phyloP scores from a whole-genome alignment of 345 rosid species.

The Brassica nigra region DNA sequence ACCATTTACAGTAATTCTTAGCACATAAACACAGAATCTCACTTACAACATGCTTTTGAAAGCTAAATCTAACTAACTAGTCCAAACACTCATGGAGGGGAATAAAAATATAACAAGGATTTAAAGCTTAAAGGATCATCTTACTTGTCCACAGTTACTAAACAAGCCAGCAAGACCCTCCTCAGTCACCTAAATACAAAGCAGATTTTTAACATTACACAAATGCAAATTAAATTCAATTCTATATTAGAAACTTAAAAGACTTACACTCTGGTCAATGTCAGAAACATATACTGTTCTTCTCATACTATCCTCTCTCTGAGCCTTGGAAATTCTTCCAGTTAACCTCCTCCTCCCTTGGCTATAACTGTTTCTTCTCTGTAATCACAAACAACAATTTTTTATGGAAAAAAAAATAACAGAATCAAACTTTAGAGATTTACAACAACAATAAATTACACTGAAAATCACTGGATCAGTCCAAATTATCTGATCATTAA shows the following conservation, averaged over 20 bases:
- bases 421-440: neutral
- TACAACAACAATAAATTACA: neutral
- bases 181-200: slow-evolving; percentile 69
- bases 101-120: neutral
- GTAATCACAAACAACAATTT: slow-evolving; percentile 20
- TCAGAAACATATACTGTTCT: slow-evolving; percentile 47
- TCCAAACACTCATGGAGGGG: neutral
- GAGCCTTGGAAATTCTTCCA: slow-evolving; percentile 55
- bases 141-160: slow-evolving; percentile 78
- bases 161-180: slow-evolving; percentile 85
- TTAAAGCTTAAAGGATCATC: slow-evolving; percentile 44
- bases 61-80: slow-evolving; percentile 7
- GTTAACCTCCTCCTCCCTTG: slow-evolving; percentile 63
- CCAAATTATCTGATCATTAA: slow-evolving; percentile 13
- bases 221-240: neutral
- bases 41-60: neutral
- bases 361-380: slow-evolving; percentile 66
- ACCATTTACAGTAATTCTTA: neutral
- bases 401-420: neutral
- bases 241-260: neutral
- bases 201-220: slow-evolving; percentile 1
- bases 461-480: neutral
- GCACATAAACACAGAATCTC: neutral
- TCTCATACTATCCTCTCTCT: slow-evolving; percentile 61
- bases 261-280: slow-evolving; percentile 44